These are phyloP conservation scores for Brettanomyces nanus DNA, from an alignment of 805 yeast genomes.

Conservation along the genomic window DNA sequence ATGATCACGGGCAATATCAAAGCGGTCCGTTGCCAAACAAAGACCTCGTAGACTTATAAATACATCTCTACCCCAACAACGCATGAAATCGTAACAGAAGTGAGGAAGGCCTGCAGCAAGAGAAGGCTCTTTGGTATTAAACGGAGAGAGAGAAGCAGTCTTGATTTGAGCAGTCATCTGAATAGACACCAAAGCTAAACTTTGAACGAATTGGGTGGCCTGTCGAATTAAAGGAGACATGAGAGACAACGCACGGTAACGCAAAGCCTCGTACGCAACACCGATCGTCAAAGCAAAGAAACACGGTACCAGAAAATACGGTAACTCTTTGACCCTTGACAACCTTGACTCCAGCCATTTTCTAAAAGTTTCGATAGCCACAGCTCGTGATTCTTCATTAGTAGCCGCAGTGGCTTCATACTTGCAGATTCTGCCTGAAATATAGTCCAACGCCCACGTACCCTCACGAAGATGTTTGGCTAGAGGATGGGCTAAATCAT, in stretches of 20 bases:
- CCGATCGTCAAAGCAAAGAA: slow-evolving; percentile 81
- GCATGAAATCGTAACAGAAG: slow-evolving; percentile 82
- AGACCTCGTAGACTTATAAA: slow-evolving; percentile 83
- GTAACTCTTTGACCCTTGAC: slow-evolving; percentile 54
- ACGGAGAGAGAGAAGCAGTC: slow-evolving; percentile 69
- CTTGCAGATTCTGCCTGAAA: slow-evolving; percentile 51
- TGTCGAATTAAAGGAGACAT: slow-evolving; percentile 46
- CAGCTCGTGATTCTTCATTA: slow-evolving; percentile 23
- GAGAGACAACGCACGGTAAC: slow-evolving; percentile 53
- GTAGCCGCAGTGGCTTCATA: slow-evolving; percentile 24
- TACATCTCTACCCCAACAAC: slow-evolving; percentile 98
- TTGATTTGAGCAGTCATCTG: slow-evolving; percentile 78
- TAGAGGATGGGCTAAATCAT: slow-evolving; percentile 78
- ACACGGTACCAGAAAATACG: slow-evolving; percentile 77
- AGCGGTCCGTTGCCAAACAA: slow-evolving; percentile 67
- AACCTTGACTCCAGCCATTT: slow-evolving; percentile 66
- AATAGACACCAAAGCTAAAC: slow-evolving; percentile 70
- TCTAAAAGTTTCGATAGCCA: slow-evolving; percentile 44
- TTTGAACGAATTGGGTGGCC: slow-evolving; percentile 69
- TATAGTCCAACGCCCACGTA: slow-evolving; percentile 81
- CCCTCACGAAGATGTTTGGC: slow-evolving; percentile 78
- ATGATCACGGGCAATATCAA: slow-evolving; percentile 71
- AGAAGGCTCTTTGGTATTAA: slow-evolving; percentile 47
- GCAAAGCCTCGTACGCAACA: slow-evolving; percentile 73
- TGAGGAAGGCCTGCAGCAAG: slow-evolving; percentile 97